Evolutionary conservation across 805 yeast species (phyloP).

Genomic region (Myxozyma sirexii): DNA sequence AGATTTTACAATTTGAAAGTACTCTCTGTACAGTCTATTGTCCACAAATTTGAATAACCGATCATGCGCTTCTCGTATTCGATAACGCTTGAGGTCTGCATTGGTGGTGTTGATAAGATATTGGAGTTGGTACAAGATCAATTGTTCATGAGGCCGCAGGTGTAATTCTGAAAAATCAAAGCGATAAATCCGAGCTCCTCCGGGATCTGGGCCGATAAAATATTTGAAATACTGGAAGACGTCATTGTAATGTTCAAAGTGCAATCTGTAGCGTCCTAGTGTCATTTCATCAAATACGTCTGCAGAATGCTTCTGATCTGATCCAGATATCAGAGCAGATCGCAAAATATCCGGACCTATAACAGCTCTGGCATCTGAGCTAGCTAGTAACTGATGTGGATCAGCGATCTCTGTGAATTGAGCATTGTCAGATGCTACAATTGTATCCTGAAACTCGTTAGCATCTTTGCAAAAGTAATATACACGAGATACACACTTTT

Average conservation of each 20-base stretch:
- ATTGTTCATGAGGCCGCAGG: constrained; percentile 18
- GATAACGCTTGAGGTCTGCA: neutral
- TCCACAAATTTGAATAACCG: constrained; percentile 3
- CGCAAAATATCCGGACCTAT: neutral
- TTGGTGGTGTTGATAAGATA: neutral
- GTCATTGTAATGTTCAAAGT: neutral
- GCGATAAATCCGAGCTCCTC: neutral
- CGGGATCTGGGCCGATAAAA: neutral
- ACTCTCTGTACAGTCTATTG: constrained; percentile 9
- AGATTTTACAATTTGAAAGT: constrained; percentile 5
- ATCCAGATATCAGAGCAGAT: neutral
- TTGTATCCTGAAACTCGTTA: too few species aligned
- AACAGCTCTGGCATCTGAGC: neutral
- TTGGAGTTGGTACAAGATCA: constrained; percentile 6
- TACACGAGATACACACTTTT: neutral
- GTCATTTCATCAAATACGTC: neutral
- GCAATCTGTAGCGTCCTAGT: neutral
- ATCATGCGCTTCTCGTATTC: neutral
- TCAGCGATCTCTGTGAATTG: neutral
- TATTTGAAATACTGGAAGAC: neutral
- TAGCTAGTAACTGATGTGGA: neutral
- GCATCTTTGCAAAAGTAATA: too few species aligned
- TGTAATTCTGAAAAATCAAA: constrained; percentile 13
- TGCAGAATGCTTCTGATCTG: neutral
- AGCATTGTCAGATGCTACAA: too few species aligned